phyloP scores from a whole-genome alignment of 805 yeast species.

The Metschnikowia chrysomelidarum region DNA sequence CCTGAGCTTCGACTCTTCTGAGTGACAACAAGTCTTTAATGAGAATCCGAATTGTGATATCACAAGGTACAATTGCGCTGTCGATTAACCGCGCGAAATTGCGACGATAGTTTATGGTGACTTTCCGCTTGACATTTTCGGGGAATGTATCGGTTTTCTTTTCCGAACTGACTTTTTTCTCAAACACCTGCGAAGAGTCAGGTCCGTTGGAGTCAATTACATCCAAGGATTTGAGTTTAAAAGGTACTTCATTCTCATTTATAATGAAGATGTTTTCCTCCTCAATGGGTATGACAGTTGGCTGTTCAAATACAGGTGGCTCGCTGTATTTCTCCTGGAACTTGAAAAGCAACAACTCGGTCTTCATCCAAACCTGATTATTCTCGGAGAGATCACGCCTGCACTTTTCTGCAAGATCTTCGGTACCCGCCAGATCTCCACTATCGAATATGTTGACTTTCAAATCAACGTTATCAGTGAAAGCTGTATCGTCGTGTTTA shows the following conservation, averaged over 20 bases:
- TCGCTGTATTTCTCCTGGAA: slow-evolving; percentile 1
- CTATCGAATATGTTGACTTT: not conserved
- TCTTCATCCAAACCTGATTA: slow-evolving; percentile 7
- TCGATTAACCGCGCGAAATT: not conserved
- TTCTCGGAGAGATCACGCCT: slow-evolving; percentile 4
- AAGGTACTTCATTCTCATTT: too few species aligned
- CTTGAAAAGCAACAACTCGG: slow-evolving; percentile 8
- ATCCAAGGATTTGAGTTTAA: too few species aligned
- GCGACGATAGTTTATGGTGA: slow-evolving; percentile 1
- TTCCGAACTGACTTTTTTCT: too few species aligned
- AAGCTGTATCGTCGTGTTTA: too few species aligned
- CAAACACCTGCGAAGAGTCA: too few species aligned
- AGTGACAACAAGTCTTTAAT: slow-evolving; percentile 4
- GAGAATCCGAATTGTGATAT: slow-evolving; percentile 3
- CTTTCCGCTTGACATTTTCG: too few species aligned
- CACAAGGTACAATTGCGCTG: slow-evolving; percentile 1
- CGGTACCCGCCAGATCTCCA: not conserved
- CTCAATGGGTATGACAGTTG: slow-evolving; percentile 2
- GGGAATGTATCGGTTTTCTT: too few species aligned
- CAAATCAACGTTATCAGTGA: not conserved
- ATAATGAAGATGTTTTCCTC: too few species aligned
- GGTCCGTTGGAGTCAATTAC: too few species aligned
- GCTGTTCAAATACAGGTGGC: not conserved
- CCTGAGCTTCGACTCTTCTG: slow-evolving; percentile 4
- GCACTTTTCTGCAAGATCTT: slow-evolving; percentile 5